phyloP scores from a whole-genome alignment of 1,139 yeast genomes.

The Williopsis jadinii region DNA sequence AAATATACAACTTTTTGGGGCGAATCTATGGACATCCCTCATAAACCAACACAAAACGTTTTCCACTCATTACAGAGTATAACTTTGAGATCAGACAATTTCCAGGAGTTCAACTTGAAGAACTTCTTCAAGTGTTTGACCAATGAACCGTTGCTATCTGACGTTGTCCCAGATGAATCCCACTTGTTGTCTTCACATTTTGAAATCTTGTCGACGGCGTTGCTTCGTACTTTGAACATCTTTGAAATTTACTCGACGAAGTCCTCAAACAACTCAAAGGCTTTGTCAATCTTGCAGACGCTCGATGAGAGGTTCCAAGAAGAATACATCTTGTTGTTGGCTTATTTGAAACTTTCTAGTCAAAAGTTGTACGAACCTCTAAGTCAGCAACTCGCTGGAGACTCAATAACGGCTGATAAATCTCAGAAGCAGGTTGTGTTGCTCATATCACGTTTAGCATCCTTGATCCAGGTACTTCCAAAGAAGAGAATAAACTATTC shows the following conservation, averaged over 20 bases:
- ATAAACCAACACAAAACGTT: constrained; percentile 45
- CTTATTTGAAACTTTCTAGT: constrained; percentile 36
- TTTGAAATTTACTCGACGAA: constrained; percentile 40
- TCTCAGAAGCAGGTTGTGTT: constrained; percentile 34
- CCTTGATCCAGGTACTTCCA: constrained; percentile 47
- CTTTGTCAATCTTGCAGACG: constrained; percentile 30
- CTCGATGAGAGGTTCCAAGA: constrained; percentile 26
- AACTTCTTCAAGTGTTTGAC: constrained; percentile 18
- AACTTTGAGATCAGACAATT: constrained; percentile 26
- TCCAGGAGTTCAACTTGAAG: constrained; percentile 20
- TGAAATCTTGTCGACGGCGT: constrained; percentile 55
- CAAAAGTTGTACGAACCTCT: constrained; percentile 30
- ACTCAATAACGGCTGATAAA: constrained; percentile 25
- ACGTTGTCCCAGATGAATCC: constrained; percentile 23
- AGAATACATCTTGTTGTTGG: constrained; percentile 37
- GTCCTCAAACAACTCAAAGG: constrained; percentile 39
- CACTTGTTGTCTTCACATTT: constrained; percentile 32
- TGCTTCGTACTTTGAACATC: constrained; percentile 51
- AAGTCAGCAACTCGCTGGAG: constrained; percentile 27
- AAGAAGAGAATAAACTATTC: constrained; percentile 49
- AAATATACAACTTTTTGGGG: constrained; percentile 49
- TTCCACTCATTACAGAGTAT: constrained; percentile 33
- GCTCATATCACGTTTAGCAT: constrained; percentile 51
- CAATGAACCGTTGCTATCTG: constrained; percentile 29
- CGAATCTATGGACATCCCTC: constrained; percentile 39